These are phyloP conservation scores for Aspergillus sp. DNA, from an alignment of 2,329 filamentous ascomycete species.

Conservation along the genomic window DNA sequence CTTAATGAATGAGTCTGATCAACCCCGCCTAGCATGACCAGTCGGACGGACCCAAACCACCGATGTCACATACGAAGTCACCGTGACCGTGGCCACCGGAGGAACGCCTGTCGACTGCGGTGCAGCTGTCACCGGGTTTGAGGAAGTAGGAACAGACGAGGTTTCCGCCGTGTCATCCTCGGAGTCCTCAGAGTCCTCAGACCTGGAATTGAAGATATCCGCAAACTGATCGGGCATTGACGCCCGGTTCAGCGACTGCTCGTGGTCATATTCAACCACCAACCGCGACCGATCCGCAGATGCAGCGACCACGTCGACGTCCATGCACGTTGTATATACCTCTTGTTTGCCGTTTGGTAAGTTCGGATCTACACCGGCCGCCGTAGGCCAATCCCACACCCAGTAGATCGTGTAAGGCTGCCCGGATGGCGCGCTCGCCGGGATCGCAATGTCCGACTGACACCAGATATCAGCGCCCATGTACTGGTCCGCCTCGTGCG, in stretches of 20 bases:
- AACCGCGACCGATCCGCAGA: slow-evolving; percentile 21
- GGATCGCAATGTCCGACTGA: slow-evolving; percentile 79
- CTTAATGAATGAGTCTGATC: neutral
- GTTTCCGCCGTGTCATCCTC: neutral
- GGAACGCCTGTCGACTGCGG: neutral
- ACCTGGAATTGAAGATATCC: slow-evolving; percentile 30
- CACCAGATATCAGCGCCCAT: slow-evolving; percentile 71
- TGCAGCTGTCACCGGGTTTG: neutral
- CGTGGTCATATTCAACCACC: slow-evolving; percentile 31
- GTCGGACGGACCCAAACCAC: slow-evolving; percentile 25
- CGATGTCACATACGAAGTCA: slow-evolving; percentile 34
- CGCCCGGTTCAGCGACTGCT: slow-evolving; percentile 44
- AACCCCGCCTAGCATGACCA: neutral
- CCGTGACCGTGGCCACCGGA: slow-evolving; percentile 21
- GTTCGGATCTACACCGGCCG: slow-evolving; percentile 38
- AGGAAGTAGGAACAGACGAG: neutral
- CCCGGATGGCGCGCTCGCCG: slow-evolving; percentile 64
- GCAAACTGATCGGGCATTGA: slow-evolving; percentile 45
- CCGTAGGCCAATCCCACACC: slow-evolving; percentile 92
- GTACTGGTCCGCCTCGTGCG: slow-evolving; percentile 55
- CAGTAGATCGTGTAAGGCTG: slow-evolving; percentile 83
- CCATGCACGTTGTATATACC: slow-evolving; percentile 56
- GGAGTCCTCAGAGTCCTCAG: neutral
- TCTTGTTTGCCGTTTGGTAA: slow-evolving; percentile 50
- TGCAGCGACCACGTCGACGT: slow-evolving; percentile 47